phyloP scores from a whole-genome alignment of 805 yeast genomes.

The Sugiyamaella marilandica region DNA sequence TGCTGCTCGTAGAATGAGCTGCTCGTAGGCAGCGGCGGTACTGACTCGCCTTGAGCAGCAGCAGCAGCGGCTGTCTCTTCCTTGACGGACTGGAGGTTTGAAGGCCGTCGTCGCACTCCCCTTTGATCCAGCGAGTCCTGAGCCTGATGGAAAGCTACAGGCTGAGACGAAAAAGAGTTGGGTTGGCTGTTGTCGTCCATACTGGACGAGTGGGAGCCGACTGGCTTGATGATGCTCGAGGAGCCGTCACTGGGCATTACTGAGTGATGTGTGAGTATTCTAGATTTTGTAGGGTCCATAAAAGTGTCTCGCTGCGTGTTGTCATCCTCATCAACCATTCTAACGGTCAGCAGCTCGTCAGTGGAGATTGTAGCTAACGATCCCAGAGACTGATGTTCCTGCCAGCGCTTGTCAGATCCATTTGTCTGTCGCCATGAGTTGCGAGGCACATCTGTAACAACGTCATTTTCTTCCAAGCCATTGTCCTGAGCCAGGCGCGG shows the following conservation, averaged over 20 bases:
- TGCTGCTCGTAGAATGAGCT: not conserved
- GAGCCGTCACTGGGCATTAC: conserved; percentile 31
- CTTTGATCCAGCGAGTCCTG: conserved; percentile 5
- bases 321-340: conserved; percentile 51
- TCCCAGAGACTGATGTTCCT: conserved; percentile 58
- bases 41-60: not conserved
- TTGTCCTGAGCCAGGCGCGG: conserved; percentile 7
- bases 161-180: conserved; percentile 7
- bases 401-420: conserved; percentile 35
- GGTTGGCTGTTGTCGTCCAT: conserved; percentile 11
- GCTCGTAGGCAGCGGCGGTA: not conserved
- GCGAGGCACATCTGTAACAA: conserved; percentile 32
- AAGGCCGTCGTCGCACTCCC: not conserved
- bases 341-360: conserved; percentile 71
- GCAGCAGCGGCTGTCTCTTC: conserved; percentile 2
- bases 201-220: conserved; percentile 33
- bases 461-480: conserved; percentile 22
- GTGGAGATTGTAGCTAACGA: conserved; percentile 84
- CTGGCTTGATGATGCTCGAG: conserved; percentile 28
- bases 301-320: conserved; percentile 17
- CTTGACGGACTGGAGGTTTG: conserved; percentile 4
- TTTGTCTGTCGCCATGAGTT: conserved; percentile 58
- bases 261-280: conserved; percentile 23
- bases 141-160: conserved; percentile 1
- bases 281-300: conserved; percentile 25